Base-by-base conservation (phyloP, 441 rosid genomes). In the Eruca vesicaria region DNA sequence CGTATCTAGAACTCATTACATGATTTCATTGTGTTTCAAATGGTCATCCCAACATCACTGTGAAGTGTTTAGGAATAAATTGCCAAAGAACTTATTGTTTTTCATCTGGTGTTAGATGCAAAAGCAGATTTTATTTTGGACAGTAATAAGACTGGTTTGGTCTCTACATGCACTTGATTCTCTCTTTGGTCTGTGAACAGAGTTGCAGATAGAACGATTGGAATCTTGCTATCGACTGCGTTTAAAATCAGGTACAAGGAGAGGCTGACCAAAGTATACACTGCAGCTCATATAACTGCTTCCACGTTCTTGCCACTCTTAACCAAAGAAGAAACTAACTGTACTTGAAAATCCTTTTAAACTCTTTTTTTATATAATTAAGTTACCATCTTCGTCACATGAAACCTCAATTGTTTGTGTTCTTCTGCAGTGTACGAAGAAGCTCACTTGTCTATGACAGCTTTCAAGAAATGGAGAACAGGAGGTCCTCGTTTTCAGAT, bases 241-340 rank as follows among this genome's bases (percentile, higher is more conserved):
- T 94, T 92, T 77, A 84, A 81, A 74, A 85, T 82, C 78, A 77
- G 94, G 69, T 90, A 92, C 58, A 89, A 94, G 82, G 93, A 89
- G 74, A 84, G 85, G 14, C 81, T 90, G 19, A 78, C 90, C 59
- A 94, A 88, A 86, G 94, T 94, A 67, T 94, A 83, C 84, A 85
- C 97, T 2, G 81, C 83, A 53, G 84, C 90, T 76, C 84, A 80
- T 79, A 77, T 84, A 70, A 78, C 86, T 28, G 82, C 90, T 73
- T 87, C 92, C 43, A 92, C 87, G 79, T 77, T 84, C 69, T 79
- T 83, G 63, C 53, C 84, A 0, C 70, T 84, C 69, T 67, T 90
- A 74, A 86, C 95, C 2, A 86, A 79, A 77, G 95, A 93, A 79
- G 97, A 90, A 85, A 84, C 77, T 29, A 78, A 82, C 36, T 60